phyloP scores from a whole-genome alignment of 2,329 filamentous ascomycete species.

The Ampelomyces quisqualis region DNA sequence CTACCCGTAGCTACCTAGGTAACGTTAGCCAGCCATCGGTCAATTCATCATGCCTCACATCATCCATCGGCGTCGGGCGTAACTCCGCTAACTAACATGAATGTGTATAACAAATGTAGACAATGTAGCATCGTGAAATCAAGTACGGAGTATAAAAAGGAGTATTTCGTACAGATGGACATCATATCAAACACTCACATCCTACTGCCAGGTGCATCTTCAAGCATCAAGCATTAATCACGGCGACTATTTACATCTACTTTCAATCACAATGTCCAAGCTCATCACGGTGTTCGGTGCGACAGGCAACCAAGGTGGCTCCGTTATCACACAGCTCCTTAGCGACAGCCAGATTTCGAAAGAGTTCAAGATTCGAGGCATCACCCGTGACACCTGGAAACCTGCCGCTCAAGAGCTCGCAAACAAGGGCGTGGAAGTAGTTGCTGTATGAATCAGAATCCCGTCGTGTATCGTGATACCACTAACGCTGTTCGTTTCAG shows the following conservation, averaged over 20 bases:
- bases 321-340: constrained; percentile 51
- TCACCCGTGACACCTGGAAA: constrained; percentile 50
- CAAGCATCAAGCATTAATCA: not conserved
- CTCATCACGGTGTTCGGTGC: constrained; percentile 51
- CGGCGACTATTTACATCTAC: not conserved
- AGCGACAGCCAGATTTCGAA: constrained; percentile 48
- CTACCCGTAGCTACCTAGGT: too few species aligned
- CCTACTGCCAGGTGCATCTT: too few species aligned
- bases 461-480: not conserved
- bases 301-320: constrained; percentile 56
- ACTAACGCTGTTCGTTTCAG: constrained; percentile 33
- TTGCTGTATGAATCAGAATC: constrained; percentile 9
- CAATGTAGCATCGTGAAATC: not conserved
- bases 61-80: constrained; percentile 1
- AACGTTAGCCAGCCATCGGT: too few species aligned
- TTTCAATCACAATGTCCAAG: constrained; percentile 24
- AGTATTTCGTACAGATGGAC: not conserved
- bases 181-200: too few species aligned
- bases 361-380: constrained; percentile 52
- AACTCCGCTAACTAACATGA: not conserved
- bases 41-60: too few species aligned
- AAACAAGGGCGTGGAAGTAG: constrained; percentile 22
- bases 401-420: constrained; percentile 20
- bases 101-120: not conserved
- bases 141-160: too few species aligned